A percentile compares a stretch with the other conserved stretches of the same genome.
Conservation (phyloP, 495 filamentous ascomycete genomes). For the Glarea lozoyensis region DNA sequence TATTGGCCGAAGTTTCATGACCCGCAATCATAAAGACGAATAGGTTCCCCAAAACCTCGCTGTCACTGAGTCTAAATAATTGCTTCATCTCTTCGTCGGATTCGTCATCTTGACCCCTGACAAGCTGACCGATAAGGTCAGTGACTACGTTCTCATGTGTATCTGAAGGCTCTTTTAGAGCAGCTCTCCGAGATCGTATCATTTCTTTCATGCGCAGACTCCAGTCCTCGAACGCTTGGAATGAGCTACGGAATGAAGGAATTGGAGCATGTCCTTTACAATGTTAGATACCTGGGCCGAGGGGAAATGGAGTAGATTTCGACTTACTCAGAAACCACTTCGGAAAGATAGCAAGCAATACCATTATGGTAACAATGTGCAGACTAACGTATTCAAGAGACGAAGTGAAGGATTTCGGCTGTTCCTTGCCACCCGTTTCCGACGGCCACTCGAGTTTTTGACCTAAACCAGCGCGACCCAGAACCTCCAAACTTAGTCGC, state of each 20-base stretch:
- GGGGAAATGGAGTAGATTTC: background rate
- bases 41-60: conserved; percentile 58
- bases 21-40: conserved; percentile 64
- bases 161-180: conserved; percentile 25
- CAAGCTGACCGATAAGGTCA: conserved; percentile 52
- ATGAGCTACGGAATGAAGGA: conserved; percentile 16
- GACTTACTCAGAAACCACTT: background rate
- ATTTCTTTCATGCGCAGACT: conserved; percentile 41
- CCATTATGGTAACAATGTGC: conserved; percentile 10
- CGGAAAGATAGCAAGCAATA: background rate
- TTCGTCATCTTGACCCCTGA: conserved; percentile 15
- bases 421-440: background rate
- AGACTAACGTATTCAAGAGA: conserved; percentile 25
- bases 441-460: conserved; percentile 2
- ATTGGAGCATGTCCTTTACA: background rate
- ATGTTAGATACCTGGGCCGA: background rate
- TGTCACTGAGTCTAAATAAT: background rate
- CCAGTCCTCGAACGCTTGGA: conserved; percentile 37
- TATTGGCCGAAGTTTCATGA: conserved; percentile 63
- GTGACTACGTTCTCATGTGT: conserved; percentile 8
- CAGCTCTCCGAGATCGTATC: conserved; percentile 28
- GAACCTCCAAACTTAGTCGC: conserved; percentile 5
- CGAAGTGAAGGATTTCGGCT: background rate
- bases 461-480: conserved; percentile 6
- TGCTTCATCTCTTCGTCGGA: background rate